Percentiles rank a stretch among this genome's conserved stretches.
Evolutionary conservation across 2,329 filamentous ascomycete genomes (phyloP).

Genomic region (Botrytis deweyae): DNA sequence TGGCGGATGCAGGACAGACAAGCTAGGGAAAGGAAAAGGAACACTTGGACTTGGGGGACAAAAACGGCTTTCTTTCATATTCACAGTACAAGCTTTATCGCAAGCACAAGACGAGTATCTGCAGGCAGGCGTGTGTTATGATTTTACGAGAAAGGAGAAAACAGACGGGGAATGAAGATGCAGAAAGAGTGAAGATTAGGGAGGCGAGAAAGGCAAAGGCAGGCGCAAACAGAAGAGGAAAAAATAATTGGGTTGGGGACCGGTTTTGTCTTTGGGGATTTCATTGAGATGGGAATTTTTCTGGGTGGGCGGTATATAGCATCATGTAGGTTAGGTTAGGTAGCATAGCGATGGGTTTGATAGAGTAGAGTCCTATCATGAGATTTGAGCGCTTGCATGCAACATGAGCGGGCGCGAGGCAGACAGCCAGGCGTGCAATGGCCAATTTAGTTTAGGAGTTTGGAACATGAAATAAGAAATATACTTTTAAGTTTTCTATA

Average conservation of each 20-base stretch:
- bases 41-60: not conserved
- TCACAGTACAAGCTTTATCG: not conserved
- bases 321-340: not conserved
- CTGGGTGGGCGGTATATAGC: not conserved
- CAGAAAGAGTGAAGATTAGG: not conserved
- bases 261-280: not conserved
- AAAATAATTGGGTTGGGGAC: not conserved
- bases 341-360: not conserved
- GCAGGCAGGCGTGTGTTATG: constrained; percentile 4
- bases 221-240: not conserved
- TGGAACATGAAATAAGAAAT: not conserved
- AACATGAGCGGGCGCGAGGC: not conserved
- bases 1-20: not conserved
- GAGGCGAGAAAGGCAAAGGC: not conserved
- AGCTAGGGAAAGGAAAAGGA: not conserved
- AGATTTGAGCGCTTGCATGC: not conserved
- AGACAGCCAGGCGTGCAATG: not conserved
- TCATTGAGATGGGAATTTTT: not conserved
- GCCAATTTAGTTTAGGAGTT: not conserved
- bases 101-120: not conserved
- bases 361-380: constrained; percentile 5
- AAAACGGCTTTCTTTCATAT: not conserved
- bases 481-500: not conserved
- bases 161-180: not conserved
- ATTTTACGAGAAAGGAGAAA: not conserved